Conservation (phyloP, 202 grass and related monocot species). For the Musa balbisiana region DNA sequence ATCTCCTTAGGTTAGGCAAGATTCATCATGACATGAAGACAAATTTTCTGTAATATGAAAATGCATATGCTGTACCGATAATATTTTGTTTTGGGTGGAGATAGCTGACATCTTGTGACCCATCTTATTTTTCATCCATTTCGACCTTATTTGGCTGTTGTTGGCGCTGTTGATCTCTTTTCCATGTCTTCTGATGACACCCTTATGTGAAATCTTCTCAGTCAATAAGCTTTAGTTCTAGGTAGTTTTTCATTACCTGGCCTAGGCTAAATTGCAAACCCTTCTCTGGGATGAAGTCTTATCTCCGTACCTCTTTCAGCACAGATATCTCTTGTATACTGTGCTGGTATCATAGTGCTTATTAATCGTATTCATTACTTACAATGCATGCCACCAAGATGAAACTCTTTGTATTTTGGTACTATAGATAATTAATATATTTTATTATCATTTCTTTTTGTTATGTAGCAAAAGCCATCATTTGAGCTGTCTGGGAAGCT, state of each 20-base stretch:
- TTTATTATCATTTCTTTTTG: conserved; percentile 9
- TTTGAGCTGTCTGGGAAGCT: conserved; percentile 95
- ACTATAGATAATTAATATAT: not conserved
- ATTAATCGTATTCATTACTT: not conserved
- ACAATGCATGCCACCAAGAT: not conserved
- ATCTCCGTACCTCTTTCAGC: not conserved
- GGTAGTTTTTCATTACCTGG: not conserved
- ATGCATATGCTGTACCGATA: not conserved
- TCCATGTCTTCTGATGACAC: not conserved
- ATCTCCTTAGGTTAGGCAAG: not conserved
- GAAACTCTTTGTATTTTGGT: not conserved
- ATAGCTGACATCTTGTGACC: no score
- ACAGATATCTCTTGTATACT: not conserved
- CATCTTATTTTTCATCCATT: not conserved
- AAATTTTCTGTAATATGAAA: not conserved
- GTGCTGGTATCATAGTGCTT: not conserved
- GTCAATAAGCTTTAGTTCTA: not conserved
- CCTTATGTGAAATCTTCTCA: not conserved
- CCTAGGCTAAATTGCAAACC: no score
- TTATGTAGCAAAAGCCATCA: conserved; percentile 85
- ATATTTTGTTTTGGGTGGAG: no score
- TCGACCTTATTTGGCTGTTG: not conserved
- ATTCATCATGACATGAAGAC: not conserved
- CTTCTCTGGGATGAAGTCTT: not conserved
- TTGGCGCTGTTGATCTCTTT: not conserved